These are phyloP conservation scores for Solanum piurae DNA, from an alignment of 257 asterid species.

Conservation along the genomic window DNA sequence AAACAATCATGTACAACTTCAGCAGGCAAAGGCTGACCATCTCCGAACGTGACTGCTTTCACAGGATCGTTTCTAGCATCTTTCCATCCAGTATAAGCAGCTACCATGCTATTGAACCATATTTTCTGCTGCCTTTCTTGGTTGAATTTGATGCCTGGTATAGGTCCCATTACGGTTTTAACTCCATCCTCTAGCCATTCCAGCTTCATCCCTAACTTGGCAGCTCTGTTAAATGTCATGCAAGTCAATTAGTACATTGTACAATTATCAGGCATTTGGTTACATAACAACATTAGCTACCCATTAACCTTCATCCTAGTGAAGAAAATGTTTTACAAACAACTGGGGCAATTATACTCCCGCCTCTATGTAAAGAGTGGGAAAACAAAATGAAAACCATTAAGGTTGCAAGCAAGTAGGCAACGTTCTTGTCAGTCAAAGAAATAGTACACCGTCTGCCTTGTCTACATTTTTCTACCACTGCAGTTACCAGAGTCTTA, in stretches of 20 bases:
- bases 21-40: constrained; percentile 56
- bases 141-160: constrained; percentile 62
- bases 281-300: not conserved
- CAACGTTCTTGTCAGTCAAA: not conserved
- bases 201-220: constrained; percentile 68
- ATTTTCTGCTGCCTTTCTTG: constrained; percentile 46
- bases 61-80: constrained; percentile 65
- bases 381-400: not conserved
- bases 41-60: constrained; percentile 77
- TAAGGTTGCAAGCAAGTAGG: not conserved
- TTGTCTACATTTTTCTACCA: not conserved
- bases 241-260: not conserved
- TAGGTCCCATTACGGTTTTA: constrained; percentile 73
- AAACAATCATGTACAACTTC: constrained; percentile 51
- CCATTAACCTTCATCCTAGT: not conserved
- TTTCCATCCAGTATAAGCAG: constrained; percentile 85
- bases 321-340: not conserved
- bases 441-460: not conserved
- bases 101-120: constrained; percentile 91
- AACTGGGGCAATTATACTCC: not conserved
- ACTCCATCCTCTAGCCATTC: constrained; percentile 67
- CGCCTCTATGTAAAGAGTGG: not conserved
- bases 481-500: not conserved
- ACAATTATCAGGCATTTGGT: not conserved
- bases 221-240: constrained; percentile 39